Base-by-base conservation (phyloP, 306 rosid genomes). In the Quercus rubra region DNA sequence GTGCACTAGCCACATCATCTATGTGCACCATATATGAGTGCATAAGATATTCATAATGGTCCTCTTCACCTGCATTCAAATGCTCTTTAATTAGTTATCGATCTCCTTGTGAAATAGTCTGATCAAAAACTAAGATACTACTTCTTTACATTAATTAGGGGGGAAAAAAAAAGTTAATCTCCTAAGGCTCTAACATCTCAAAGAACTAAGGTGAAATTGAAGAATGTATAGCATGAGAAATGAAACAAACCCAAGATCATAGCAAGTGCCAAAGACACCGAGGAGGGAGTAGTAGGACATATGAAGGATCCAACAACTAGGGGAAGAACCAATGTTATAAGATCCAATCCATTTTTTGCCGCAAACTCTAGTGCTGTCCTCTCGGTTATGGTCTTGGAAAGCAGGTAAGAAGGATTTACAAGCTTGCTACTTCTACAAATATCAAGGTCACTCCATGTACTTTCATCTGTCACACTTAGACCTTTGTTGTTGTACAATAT, bases 221-320 rank as follows among this genome's bases (percentile, higher is more conserved):
- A 57, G 35, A 18, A 35, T 18, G 19, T 20, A 57, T 57, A 19
- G 19, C 11, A 57, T 18, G 20, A 17, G 25, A 57, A 19, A 19
- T 18, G 64, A 23, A 5, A 55, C 81, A 28, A 80, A 90, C 92
- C 89, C 10, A 82, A 79, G 11, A 86, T 75, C 88, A 92, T 74
- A 76, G 84, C 62, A 4, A 86, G 76, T 10, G 83, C 69, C 17
- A 82, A 13, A 49, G 62, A 73, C 5, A 92, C 80, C 0, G 94
- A 90, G 25, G 72, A 30, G 0, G 97, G 92, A 0, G 90, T 31
- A 1, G 61, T 71, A 7, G 87, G 85, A 70, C 85, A 87, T 71
- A 89, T 79, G 78, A 89, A 92, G 15, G 91, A 88, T 18, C 97
- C 94, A 25, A 83, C 83, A 7, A 92, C 91, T 59, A 82, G 46